A percentile compares a stretch with the other conserved stretches of the same genome.
Conservation (phyloP, 148 eudicot genomes). For the Selenicereus undatus region DNA sequence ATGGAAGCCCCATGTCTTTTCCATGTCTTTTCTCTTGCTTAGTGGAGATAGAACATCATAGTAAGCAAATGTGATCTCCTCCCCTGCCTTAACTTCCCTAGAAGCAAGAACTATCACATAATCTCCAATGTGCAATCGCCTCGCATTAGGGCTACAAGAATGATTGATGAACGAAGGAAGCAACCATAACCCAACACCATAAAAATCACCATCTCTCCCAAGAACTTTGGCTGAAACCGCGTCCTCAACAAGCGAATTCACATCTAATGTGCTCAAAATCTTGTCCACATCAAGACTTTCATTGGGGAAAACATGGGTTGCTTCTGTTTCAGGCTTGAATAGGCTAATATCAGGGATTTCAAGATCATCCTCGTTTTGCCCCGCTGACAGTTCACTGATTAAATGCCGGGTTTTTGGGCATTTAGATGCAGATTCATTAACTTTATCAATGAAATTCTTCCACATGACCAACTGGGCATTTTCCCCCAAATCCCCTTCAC, state of each 20-base stretch:
- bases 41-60: conserved; percentile 60
- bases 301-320: background rate
- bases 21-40: conserved; percentile 53
- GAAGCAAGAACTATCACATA: conserved; percentile 62
- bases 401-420: conserved; percentile 41
- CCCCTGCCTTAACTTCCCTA: conserved; percentile 71
- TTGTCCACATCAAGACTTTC: conserved; percentile 34
- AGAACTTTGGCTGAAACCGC: conserved; percentile 59
- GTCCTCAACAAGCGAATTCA: conserved; percentile 75
- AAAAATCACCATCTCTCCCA: conserved; percentile 60
- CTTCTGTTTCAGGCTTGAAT: conserved; percentile 52
- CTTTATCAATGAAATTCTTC: conserved; percentile 73
- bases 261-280: conserved; percentile 66
- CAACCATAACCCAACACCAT: conserved; percentile 84
- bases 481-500: conserved; percentile 35
- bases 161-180: conserved; percentile 78
- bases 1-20: conserved; percentile 63
- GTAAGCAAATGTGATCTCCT: conserved; percentile 76
- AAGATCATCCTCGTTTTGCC: conserved; percentile 56
- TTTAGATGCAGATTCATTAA: conserved; percentile 47
- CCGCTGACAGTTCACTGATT: conserved; percentile 55
- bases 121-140: conserved; percentile 79
- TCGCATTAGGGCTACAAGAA: conserved; percentile 71
- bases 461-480: conserved; percentile 65
- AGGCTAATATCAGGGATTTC: conserved; percentile 50